Evolutionary conservation across 148 eudicot genomes (phyloP).

Genomic region (Cornus kousa): DNA sequence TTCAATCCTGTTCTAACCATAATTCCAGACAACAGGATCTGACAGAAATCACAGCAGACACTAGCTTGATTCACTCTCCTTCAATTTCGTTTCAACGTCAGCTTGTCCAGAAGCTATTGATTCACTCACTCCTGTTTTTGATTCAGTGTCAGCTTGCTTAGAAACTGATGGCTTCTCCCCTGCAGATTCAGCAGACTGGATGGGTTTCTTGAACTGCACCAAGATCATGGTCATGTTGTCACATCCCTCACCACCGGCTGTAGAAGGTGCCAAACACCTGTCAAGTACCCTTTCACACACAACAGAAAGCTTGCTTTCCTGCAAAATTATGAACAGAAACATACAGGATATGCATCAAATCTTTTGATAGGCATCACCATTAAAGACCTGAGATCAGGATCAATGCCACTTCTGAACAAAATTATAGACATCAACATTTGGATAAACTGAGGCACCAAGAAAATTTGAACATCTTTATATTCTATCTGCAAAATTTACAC

Average conservation of each 20-base stretch:
- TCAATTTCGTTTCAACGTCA: constrained; percentile 20
- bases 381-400: background rate
- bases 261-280: constrained; percentile 85
- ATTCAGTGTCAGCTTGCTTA: constrained; percentile 13
- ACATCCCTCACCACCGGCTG: constrained; percentile 94
- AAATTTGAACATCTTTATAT: too few species aligned
- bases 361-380: background rate
- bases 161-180: constrained; percentile 34
- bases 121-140: constrained; percentile 33
- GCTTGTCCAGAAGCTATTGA: constrained; percentile 20
- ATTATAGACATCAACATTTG: too few species aligned
- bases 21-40: background rate
- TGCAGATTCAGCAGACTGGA: constrained; percentile 24
- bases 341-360: background rate
- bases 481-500: too few species aligned
- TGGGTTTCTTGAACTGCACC: constrained; percentile 76
- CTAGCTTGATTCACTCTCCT: constrained; percentile 32
- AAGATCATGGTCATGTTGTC: constrained; percentile 98
- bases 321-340: constrained; percentile 17
- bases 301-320: constrained; percentile 82
- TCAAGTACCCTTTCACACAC: constrained; percentile 86
- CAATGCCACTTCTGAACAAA: too few species aligned
- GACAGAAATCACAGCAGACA: background rate
- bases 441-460: too few species aligned
- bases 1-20: too few species aligned